Base-by-base conservation (phyloP, 768 basidiomycete genomes). In the Boletales sp. region DNA sequence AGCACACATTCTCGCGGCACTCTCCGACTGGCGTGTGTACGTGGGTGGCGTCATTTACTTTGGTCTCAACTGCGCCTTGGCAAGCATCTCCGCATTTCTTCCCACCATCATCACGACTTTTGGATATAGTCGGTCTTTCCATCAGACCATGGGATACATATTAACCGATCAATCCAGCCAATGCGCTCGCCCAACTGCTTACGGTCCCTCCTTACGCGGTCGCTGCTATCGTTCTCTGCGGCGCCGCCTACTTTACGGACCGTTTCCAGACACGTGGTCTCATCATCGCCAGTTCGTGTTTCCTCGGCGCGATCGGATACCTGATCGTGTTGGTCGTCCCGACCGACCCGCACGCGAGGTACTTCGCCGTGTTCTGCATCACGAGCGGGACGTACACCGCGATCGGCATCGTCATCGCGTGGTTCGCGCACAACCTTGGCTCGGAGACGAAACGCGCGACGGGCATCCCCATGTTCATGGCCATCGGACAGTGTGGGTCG, bases 131-230 rank as follows among this genome's bases (percentile, higher is more conserved):
- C 48, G 41, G 86, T 71, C 24, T 34, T 46, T 4, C 41, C n/a
- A 3, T 14, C 14, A 1, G 4, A 17, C 14, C 30, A 10, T 4
- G 2, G 1, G 15, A n/a, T 5, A 6, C 31, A 35, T 19, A 2
- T 30, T 34, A 32, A 44, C 24, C 15, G 5, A 40, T 29, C 14
- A 12, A 27, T 8, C 49, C 18, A 87, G 87, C 78, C 29, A 76
- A 80, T 53, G 84, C 86, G 13, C 65, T 74, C 31, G 81, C 86
- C 0, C 87, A 92, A 57, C 61, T 91, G 2, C 74, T 89, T 44
- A 89, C 89, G 1, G 87, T 92, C 5, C 88, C 89, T 3, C 90
- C 90, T 4, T 91, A 92, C 60, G 84, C 81, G 2, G 82, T 84
- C 17, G 79, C 83, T 2, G 79, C 87, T 1, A 69, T 83, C 11